Percentiles rank a stretch among this genome's conserved stretches.
Evolutionary conservation across 1,139 yeast species (phyloP).

Genomic region (Nakaseomyces nivariensis): DNA sequence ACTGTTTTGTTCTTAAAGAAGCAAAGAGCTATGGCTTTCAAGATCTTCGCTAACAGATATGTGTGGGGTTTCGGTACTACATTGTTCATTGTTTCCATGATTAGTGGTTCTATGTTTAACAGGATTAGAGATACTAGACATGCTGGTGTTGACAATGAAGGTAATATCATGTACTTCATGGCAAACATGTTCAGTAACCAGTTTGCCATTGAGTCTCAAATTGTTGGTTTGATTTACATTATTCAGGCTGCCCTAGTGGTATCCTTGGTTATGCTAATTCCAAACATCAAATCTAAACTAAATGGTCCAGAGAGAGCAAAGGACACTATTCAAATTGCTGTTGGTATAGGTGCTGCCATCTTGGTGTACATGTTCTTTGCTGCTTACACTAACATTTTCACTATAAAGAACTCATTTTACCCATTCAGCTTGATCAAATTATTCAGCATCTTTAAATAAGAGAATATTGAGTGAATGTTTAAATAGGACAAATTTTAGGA

Average conservation of each 20-base stretch:
- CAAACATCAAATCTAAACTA: slow-evolving; percentile 32
- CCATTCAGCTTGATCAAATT: slow-evolving; percentile 40
- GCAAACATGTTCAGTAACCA: slow-evolving; percentile 64
- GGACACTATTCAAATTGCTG: neutral
- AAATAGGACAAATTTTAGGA: neutral
- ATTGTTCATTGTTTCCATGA: slow-evolving; percentile 60
- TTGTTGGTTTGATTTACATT: slow-evolving; percentile 56
- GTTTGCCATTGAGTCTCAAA: slow-evolving; percentile 75
- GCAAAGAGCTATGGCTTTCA: slow-evolving; percentile 26
- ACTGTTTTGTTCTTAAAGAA: slow-evolving; percentile 26
- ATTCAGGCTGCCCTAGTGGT: slow-evolving; percentile 42
- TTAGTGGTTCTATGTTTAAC: slow-evolving; percentile 90
- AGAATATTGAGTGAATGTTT: neutral
- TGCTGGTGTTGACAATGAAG: slow-evolving; percentile 47
- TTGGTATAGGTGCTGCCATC: slow-evolving; percentile 31
- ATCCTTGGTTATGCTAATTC: slow-evolving; percentile 40
- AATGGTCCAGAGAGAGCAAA: slow-evolving; percentile 1
- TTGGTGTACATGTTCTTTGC: slow-evolving; percentile 45
- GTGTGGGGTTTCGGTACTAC: slow-evolving; percentile 57
- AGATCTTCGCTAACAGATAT: slow-evolving; percentile 34
- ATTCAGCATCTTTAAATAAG: neutral
- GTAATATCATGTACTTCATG: slow-evolving; percentile 50
- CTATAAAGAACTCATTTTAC: slow-evolving; percentile 49
- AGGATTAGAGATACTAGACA: slow-evolving; percentile 71
- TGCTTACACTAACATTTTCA: slow-evolving; percentile 45